Percentiles rank a stretch among this genome's conserved stretches.
These are phyloP conservation scores for Myxozyma lipomycoides DNA, from an alignment of 805 yeast species.

Conservation along the genomic window DNA sequence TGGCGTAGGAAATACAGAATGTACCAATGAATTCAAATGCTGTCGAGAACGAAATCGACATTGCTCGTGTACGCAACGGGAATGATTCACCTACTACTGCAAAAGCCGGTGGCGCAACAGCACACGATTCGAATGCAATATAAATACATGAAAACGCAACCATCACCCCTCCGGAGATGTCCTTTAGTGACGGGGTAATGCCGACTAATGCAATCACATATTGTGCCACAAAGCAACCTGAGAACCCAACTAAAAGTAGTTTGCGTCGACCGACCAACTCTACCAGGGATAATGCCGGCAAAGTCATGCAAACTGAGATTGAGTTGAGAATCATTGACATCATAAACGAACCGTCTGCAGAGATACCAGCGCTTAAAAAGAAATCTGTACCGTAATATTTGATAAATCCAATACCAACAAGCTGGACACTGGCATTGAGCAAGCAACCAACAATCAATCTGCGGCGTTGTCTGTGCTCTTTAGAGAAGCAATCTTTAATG, in stretches of 20 bases:
- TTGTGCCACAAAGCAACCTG: conserved; percentile 64
- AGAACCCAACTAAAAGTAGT: conserved; percentile 66
- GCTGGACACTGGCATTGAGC: conserved; percentile 81
- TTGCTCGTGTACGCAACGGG: conserved; percentile 24
- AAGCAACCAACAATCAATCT: conserved; percentile 59
- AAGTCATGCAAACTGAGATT: conserved; percentile 71
- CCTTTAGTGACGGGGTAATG: conserved; percentile 27
- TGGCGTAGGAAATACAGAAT: conserved; percentile 36
- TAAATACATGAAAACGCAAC: conserved; percentile 55
- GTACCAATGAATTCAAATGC: conserved; percentile 17
- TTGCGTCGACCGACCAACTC: conserved; percentile 78
- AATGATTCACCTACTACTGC: conserved; percentile 25
- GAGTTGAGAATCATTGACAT: conserved; percentile 76
- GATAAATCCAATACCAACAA: conserved; percentile 84
- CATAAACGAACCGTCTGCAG: conserved; percentile 52
- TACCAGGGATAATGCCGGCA: conserved; percentile 77
- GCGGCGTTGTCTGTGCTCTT: conserved; percentile 31
- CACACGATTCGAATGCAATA: conserved; percentile 71
- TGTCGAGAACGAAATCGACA: conserved; percentile 17
- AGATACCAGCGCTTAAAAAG: conserved; percentile 60
- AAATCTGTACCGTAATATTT: conserved; percentile 86
- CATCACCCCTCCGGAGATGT: conserved; percentile 44
- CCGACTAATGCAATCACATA: conserved; percentile 68
- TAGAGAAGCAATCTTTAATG: conserved; percentile 31
- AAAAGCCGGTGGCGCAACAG: conserved; percentile 76